Evolutionary conservation across 2,329 filamentous ascomycete genomes (phyloP), one percentile per base, ranked within the genome.

Genomic region (Fusarium avenaceum): DNA sequence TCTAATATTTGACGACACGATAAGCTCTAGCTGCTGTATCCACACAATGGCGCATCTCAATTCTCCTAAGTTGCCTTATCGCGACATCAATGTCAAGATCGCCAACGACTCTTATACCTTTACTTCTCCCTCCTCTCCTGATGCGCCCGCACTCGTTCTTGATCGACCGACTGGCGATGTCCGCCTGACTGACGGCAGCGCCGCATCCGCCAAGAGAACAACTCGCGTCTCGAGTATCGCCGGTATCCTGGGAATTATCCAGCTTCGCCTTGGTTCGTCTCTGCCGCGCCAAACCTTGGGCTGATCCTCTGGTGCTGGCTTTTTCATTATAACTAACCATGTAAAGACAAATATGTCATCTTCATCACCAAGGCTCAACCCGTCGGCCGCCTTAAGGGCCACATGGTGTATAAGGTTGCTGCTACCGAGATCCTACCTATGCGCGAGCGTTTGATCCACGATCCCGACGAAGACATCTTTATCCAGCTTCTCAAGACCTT

Each of bases 51-150:
- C 79, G 59, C 76, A 79, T 57, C 72, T 80, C 38, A 75, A 76
- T 38, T 72, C 73, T 54, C 69, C 77, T 50, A 76, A 78, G 69
- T 80, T 88, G 72, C 96, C 95, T 22, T 99, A 94, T 81, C 89
- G 95, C 77, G 96, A 99, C 84, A 96, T 98, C 84, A 99, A 98
- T 80, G 89, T 99, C 79, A 94, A 97, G 80, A 92, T 94, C 70
- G 94, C 95, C 52, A 86, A 92, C 74, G 93, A 95, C 74, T 91
- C 96, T 77, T 99, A 99, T 85, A 93, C 94, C 74, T 99, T 99
- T 81, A 94, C 93, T 39, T 99, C 96, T 28, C 96, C 96, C 28
- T 98, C 96, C 1, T 95, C 94, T 5, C 94, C 94, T 65, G 89
- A 94, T 80, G 91, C 94, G 28, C 93, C 93, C 15, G 93, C 93